Percentiles rank a stretch among this genome's conserved stretches.
Conservation (phyloP, 2,329 filamentous ascomycete species). For the Fusarium algeriense region DNA sequence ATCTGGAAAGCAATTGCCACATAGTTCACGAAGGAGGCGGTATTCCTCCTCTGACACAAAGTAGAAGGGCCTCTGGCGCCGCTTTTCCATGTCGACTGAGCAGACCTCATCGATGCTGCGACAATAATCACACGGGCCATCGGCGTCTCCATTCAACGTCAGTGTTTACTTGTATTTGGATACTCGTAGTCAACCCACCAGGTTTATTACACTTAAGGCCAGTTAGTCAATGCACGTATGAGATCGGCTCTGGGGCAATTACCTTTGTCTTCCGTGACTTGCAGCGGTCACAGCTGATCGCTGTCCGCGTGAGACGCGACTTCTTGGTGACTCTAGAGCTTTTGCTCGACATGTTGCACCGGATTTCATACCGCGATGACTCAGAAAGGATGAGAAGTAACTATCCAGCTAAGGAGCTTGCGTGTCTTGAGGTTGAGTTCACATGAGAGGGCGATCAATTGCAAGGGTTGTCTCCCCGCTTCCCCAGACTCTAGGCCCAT, state of each 20-base stretch:
- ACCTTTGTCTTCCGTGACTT: neutral
- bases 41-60: neutral
- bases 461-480: neutral
- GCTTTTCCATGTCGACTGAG: neutral
- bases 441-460: neutral
- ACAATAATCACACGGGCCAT: neutral
- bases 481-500: neutral
- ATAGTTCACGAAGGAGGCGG: accelerated
- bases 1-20: neutral
- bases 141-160: neutral
- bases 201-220: neutral
- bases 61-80: neutral
- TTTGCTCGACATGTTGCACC: neutral
- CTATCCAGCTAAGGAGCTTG: too few relatives aligned
- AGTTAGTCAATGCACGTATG: neutral
- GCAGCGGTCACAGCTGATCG: neutral
- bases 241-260: neutral
- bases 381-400: too few relatives aligned
- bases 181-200: accelerated
- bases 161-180: neutral
- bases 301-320: neutral
- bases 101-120: neutral
- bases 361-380: too few relatives aligned
- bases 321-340: neutral
- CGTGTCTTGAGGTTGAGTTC: too few relatives aligned